Evolutionary conservation across 345 rosid genomes (phyloP), one percentile per base, ranked within the genome.

Genomic region (Eucalyptus polyanthemos): DNA sequence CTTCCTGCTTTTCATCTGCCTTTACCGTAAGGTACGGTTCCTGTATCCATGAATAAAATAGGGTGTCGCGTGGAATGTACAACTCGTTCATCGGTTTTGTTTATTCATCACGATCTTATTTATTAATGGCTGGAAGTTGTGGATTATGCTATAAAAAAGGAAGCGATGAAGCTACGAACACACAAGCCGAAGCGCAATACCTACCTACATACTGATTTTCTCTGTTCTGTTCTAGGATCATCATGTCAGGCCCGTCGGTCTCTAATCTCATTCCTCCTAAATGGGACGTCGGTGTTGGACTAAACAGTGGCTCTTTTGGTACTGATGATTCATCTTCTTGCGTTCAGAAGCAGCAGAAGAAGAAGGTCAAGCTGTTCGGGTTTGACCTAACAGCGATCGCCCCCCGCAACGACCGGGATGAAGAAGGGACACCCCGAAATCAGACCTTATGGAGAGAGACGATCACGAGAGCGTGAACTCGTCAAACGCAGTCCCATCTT

Each of bases 351-450:
- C 83, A 37, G 83, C 83, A 72, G 83, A 19, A 93, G 88, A 97
- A 93, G 90, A 94, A 92, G 88, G 91, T 98, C 83, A 96, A 90
- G 80, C 90, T 98, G 49, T 98, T 98, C 86, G 99, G 99, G 37
- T 95, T 98, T 83, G 99, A 97, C 88, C 94, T 98, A 40, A 93
- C 45, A 24, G 37, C 27, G 83, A 91, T 86, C 92, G 93, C 5
- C n/a, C 40, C 22, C 87, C 50, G n/a, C 90, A 54, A 9, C 45
- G 47, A 31, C 89, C 88, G 6, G 49, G 76, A 62, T 85, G 83
- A 76, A 76, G 83, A 37, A 19, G 83, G 22, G 45, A 37, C 83
- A 19, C 25, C 90, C 69, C 86, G 25, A 92, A 91, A 72, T 86
- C 69, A 72, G 83, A 72, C 2, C 83, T 72, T 3, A 40, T 37